A percentile compares a stretch with the other conserved stretches of the same genome.
phyloP scores from a whole-genome alignment of 1,139 yeast species.

The Lodderomyces margitis region DNA sequence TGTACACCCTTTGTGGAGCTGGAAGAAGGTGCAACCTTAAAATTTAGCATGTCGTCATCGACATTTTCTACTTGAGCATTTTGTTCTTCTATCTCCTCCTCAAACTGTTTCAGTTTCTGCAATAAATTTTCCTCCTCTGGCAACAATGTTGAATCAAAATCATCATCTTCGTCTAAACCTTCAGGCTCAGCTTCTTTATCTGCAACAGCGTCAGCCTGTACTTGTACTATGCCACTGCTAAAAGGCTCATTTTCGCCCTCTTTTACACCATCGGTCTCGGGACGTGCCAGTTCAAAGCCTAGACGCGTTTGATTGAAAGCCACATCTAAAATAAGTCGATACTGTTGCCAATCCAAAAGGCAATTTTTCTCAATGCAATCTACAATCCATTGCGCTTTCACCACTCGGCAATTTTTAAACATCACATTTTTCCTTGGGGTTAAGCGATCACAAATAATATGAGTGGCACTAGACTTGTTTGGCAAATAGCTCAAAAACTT shows the following conservation, averaged over 20 bases:
- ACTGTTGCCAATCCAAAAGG: constrained; percentile 68
- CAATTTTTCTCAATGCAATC: constrained; percentile 53
- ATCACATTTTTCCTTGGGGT: constrained; percentile 74
- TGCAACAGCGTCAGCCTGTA: background rate
- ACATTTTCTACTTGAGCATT: constrained; percentile 12
- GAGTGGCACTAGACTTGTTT: constrained; percentile 75
- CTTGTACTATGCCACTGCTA: background rate
- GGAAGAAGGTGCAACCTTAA: constrained; percentile 5
- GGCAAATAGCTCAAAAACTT: constrained; percentile 64
- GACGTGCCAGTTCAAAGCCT: constrained; percentile 16
- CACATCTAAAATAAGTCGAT: constrained; percentile 50
- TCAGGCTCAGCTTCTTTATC: constrained; percentile 3
- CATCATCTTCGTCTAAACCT: constrained; percentile 11
- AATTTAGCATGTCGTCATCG: constrained; percentile 11
- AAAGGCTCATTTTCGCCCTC: background rate
- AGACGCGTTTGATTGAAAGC: constrained; percentile 52
- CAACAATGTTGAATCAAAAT: constrained; percentile 1
- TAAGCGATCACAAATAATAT: constrained; percentile 73
- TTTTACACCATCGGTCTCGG: background rate
- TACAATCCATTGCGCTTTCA: constrained; percentile 77
- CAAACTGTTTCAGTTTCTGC: constrained; percentile 7
- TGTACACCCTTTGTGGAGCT: constrained; percentile 11
- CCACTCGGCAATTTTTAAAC: constrained; percentile 69
- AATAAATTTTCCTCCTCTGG: constrained; percentile 8
- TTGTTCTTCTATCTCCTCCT: constrained; percentile 6